A percentile compares a stretch with the other conserved stretches of the same genome.
These are phyloP conservation scores for Astrothelium macrocarpum DNA, from an alignment of 495 filamentous ascomycete species.

Conservation along the genomic window DNA sequence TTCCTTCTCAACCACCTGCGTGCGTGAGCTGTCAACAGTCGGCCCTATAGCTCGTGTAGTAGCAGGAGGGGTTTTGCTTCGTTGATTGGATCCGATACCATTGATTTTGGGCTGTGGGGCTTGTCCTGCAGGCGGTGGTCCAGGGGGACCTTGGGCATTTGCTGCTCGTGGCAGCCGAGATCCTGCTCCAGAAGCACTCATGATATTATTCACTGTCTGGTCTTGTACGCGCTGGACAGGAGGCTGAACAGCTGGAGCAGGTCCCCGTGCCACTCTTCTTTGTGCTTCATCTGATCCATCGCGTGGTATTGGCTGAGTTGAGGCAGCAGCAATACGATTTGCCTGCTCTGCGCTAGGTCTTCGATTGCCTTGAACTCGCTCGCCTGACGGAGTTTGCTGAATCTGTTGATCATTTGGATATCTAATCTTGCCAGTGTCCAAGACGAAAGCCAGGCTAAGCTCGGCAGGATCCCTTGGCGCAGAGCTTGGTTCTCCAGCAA, in stretches of 20 bases:
- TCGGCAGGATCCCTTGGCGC: slow-evolving; percentile 69
- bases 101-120: slow-evolving; percentile 58
- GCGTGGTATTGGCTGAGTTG: not conserved
- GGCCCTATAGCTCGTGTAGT: slow-evolving; percentile 37
- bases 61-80: slow-evolving; percentile 51
- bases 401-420: slow-evolving; percentile 75
- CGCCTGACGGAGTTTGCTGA: slow-evolving; percentile 23
- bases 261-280: slow-evolving; percentile 8
- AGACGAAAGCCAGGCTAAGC: slow-evolving; percentile 77
- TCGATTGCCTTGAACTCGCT: slow-evolving; percentile 24
- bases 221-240: slow-evolving; percentile 11
- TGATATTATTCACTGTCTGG: slow-evolving; percentile 22
- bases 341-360: slow-evolving; percentile 32
- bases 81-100: slow-evolving; percentile 28
- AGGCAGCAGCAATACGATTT: not conserved
- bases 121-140: slow-evolving; percentile 80
- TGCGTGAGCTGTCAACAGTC: slow-evolving; percentile 38
- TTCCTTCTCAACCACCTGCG: slow-evolving; percentile 8
- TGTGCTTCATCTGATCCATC: not conserved
- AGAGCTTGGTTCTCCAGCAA: slow-evolving; percentile 90
- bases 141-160: slow-evolving; percentile 60
- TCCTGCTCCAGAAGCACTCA: slow-evolving; percentile 8
- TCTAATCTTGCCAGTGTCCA: slow-evolving; percentile 91
- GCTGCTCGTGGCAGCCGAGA: slow-evolving; percentile 64
- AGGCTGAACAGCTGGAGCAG: slow-evolving; percentile 16